Base-by-base conservation (phyloP, 2,329 filamentous ascomycete species). In the Trichoderma breve region DNA sequence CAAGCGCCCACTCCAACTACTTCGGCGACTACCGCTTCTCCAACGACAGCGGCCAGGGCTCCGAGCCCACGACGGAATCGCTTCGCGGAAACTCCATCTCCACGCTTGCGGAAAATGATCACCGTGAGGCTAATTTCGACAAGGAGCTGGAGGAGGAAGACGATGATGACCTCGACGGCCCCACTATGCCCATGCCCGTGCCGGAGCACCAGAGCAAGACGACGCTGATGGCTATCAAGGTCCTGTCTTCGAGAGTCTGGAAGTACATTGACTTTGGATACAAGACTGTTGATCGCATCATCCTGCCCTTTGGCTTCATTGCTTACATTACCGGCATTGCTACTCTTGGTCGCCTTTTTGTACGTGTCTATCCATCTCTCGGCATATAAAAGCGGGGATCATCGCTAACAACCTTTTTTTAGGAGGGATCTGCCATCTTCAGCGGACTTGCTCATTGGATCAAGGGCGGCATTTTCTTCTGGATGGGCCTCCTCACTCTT, bases 381-480 rank as follows among this genome's bases (percentile, higher is more conserved):
- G 8, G 2, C 14, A 15, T 14, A 15, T 9, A 63, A 18, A 24
- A 26, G 53, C n/a, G 53, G 21, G 18, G 43, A 21, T 61, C 32
- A 5, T 55, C 26, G 30, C 63, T 66, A 36, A 66, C 63, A 32
- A 14, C n/a, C 30, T 1, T n/a, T n/a, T n/a, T 34, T 36, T 75
- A 94, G 92, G 90, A 92, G 80, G 91, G 88, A 6, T 80, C 81
- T 26, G 85, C 85, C 3, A 84, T 98, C 71, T 97, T 95, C 84
- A 95, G 91, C 76, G 94, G 95, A 2, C 86, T 98, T 55, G 95
- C 95, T 8, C 95, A 98, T 79, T 97, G 93, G 84, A 90, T 98
- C 80, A 98, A 98, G 80, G 95, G 95, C 60, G 93, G 93, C 4
- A 92, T 98, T 70, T 98, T 98, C 85, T 94, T 98, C 83, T 96